These are phyloP conservation scores for Macrocybe sp. DNA, from an alignment of 1,284 basidiomycete genomes.

Conservation along the genomic window DNA sequence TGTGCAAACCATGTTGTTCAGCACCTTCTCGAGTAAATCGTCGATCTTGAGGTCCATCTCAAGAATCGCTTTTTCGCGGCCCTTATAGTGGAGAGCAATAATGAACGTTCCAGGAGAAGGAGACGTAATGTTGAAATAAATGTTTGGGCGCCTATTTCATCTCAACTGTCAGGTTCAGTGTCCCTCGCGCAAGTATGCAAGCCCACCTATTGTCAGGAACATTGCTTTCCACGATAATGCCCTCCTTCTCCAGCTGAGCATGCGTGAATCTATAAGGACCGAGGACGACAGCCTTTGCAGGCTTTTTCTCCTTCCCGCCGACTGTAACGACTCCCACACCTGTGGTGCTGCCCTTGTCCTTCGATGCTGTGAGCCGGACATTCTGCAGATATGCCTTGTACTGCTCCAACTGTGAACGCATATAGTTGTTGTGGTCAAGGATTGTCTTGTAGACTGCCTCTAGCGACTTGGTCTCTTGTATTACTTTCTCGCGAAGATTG, in stretches of 20 bases:
- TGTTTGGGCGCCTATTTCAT: constrained; percentile 80
- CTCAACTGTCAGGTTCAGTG: not conserved
- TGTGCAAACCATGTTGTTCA: constrained; percentile 14
- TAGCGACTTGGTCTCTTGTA: constrained; percentile 88
- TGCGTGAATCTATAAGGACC: constrained; percentile 98
- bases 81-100: constrained; percentile 98
- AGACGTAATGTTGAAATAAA: constrained; percentile 98
- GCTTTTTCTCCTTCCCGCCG: constrained; percentile 97
- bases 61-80: constrained; percentile 97
- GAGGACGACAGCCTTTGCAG: constrained; percentile 76
- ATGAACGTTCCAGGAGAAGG: constrained; percentile 98
- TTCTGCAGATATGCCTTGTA: constrained; percentile 99
- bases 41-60: constrained; percentile 99
- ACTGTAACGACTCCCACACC: constrained; percentile 95
- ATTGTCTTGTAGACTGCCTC: constrained; percentile 99
- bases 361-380: constrained; percentile 84
- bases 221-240: constrained; percentile 98
- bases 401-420: constrained; percentile 94
- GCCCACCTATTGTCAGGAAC: constrained; percentile 94
- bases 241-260: constrained; percentile 97
- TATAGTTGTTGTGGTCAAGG: constrained; percentile 97
- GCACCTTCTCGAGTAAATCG: constrained; percentile 92
- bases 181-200: not conserved
- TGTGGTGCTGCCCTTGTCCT: constrained; percentile 79
- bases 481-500: constrained; percentile 93